Percentiles rank a stretch among this genome's conserved stretches.
Evolutionary conservation across 2,329 filamentous ascomycete genomes (phyloP).

Genomic region (Cladosporium sp.): DNA sequence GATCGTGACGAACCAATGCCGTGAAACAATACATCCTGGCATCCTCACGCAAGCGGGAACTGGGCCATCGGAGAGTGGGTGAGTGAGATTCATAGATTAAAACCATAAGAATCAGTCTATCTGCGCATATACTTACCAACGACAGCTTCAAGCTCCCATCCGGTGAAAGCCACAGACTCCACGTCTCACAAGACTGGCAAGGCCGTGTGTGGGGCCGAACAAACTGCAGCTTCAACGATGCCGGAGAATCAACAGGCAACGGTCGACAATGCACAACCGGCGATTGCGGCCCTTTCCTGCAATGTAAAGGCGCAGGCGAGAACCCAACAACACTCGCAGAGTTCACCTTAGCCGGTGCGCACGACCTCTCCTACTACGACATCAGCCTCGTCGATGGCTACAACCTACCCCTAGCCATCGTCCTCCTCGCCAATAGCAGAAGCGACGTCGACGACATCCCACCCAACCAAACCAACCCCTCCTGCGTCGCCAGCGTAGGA

Average conservation of each 20-base stretch:
- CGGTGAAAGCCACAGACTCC: constrained; percentile 54
- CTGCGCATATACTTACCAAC: background rate
- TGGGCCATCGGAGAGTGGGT: constrained; percentile 58
- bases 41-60: constrained; percentile 66
- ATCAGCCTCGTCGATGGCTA: constrained; percentile 81
- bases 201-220: constrained; percentile 78
- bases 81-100: no score
- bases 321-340: constrained; percentile 73
- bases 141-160: constrained; percentile 54
- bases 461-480: constrained; percentile 68
- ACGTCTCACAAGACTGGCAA: constrained; percentile 68
- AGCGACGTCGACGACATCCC: constrained; percentile 57
- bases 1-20: constrained; percentile 65
- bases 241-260: constrained; percentile 48
- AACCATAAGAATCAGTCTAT: no score
- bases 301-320: constrained; percentile 57
- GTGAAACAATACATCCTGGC: constrained; percentile 67
- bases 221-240: constrained; percentile 69
- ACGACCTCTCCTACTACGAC: constrained; percentile 71
- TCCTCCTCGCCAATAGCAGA: constrained; percentile 49
- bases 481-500: constrained; percentile 66
- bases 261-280: constrained; percentile 64
- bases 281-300: constrained; percentile 65
- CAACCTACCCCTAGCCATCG: constrained; percentile 64
- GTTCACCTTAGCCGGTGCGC: constrained; percentile 66